A percentile compares a stretch with the other conserved stretches of the same genome.
Evolutionary conservation across 2,329 filamentous ascomycete species (phyloP).

Genomic region (Clonostachys byssicola): DNA sequence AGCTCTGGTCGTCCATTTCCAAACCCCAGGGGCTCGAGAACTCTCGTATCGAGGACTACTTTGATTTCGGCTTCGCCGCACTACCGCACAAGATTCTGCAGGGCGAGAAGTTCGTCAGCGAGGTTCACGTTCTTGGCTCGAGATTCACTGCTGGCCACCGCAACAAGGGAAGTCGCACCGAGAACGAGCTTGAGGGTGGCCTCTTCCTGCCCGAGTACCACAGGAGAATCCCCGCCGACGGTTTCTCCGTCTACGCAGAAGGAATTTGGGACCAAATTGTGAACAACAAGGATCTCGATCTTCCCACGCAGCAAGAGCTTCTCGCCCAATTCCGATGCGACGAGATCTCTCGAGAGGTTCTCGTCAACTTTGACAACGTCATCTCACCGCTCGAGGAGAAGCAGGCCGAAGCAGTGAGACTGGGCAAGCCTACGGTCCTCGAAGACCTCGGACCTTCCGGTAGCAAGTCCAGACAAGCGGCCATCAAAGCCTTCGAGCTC

Average conservation of each 20-base stretch:
- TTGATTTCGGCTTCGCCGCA: constrained; percentile 95
- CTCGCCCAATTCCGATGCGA: constrained; percentile 97
- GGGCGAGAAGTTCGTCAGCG: constrained; percentile 80
- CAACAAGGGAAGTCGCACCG: constrained; percentile 57
- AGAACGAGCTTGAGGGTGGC: constrained; percentile 72
- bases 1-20: constrained; percentile 89
- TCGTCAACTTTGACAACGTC: constrained; percentile 77
- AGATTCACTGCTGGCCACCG: constrained; percentile 81
- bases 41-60: constrained; percentile 92
- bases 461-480: constrained; percentile 65
- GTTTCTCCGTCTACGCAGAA: constrained; percentile 90
- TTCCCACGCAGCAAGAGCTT: constrained; percentile 95
- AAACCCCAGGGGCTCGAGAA: constrained; percentile 87
- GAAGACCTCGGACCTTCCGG: constrained; percentile 71
- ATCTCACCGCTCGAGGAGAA: constrained; percentile 81
- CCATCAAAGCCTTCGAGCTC: constrained; percentile 79
- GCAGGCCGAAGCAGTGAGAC: constrained; percentile 68
- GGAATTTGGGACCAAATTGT: constrained; percentile 98
- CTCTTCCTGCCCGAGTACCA: constrained; percentile 95
- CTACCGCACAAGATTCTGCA: constrained; percentile 96
- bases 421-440: constrained; percentile 72
- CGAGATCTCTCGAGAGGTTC: constrained; percentile 88
- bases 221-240: constrained; percentile 90
- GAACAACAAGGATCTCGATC: constrained; percentile 94
- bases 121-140: constrained; percentile 74